phyloP scores from a whole-genome alignment of 1,284 basidiomycete species.

The Retiboletus flavoniger region DNA sequence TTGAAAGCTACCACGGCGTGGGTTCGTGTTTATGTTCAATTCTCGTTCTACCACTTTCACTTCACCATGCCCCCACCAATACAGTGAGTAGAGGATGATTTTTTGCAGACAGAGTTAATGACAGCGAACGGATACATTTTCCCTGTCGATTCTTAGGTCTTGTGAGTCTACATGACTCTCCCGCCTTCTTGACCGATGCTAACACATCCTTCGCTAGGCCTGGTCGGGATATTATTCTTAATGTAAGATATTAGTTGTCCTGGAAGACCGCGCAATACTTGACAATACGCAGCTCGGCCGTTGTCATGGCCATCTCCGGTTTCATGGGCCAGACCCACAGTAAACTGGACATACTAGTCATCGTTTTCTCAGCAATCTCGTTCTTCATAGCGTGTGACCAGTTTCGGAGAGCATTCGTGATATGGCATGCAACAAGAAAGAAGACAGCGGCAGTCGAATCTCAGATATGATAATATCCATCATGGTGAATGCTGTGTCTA shows the following conservation, averaged over 20 bases:
- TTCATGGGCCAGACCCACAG: constrained; percentile 14
- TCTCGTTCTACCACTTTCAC: background rate
- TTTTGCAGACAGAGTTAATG: background rate
- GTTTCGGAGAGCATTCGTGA: constrained; percentile 23
- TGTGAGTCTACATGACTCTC: constrained; percentile 10
- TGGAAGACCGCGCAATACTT: background rate
- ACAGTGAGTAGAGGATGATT: constrained; percentile 20
- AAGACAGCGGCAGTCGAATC: constrained; percentile 11
- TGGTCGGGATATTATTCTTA: constrained; percentile 26
- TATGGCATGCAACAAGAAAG: constrained; percentile 15
- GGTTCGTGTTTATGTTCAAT: too few species aligned
- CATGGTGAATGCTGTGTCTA: constrained; percentile 1
- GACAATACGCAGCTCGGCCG: constrained; percentile 17
- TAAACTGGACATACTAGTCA: constrained; percentile 19
- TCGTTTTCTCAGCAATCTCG: constrained; percentile 19
- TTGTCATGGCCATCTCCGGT: constrained; percentile 21
- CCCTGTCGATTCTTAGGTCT: constrained; percentile 9
- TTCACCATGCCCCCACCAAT: constrained; percentile 8
- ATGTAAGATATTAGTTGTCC: constrained; percentile 14
- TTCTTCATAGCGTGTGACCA: constrained; percentile 26
- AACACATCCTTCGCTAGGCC: constrained; percentile 4
- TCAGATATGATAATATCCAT: constrained; percentile 11
- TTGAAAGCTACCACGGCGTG: background rate
- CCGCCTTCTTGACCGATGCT: background rate
- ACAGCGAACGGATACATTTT: background rate